Evolutionary conservation across 2,329 filamentous ascomycete genomes (phyloP).

Genomic region (Tolypocladium endophyticum): DNA sequence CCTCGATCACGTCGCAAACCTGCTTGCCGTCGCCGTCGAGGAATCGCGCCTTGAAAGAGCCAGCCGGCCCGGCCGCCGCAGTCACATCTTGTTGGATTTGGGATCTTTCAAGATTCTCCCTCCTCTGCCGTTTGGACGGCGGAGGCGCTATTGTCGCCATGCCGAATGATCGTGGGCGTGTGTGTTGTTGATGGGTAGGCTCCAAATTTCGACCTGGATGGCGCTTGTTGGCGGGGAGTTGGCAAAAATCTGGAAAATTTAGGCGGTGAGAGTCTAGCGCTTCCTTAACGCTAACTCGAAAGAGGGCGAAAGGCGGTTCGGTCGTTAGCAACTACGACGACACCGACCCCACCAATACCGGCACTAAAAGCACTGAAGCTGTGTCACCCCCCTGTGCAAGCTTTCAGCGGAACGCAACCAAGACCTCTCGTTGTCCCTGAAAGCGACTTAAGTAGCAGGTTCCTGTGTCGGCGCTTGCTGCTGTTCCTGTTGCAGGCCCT

Average conservation of each 20-base stretch:
- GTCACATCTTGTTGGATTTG: slow-evolving; percentile 66
- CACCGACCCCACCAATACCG: background rate
- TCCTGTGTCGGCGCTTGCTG: background rate
- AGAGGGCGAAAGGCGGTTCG: too few relatives aligned
- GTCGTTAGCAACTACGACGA: background rate
- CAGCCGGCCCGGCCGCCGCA: slow-evolving; percentile 55
- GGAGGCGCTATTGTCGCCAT: slow-evolving; percentile 82
- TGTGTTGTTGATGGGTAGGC: background rate
- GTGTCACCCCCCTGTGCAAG: background rate
- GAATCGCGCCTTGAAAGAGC: slow-evolving; percentile 79
- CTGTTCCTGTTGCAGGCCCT: background rate
- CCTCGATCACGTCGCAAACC: slow-evolving; percentile 57
- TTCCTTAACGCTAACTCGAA: background rate
- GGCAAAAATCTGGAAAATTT: slow-evolving; percentile 15
- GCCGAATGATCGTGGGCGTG: background rate
- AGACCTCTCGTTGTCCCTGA: background rate
- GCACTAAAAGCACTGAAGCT: background rate
- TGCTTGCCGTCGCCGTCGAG: slow-evolving; percentile 69
- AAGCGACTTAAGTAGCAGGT: background rate
- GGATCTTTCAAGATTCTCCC: slow-evolving; percentile 60
- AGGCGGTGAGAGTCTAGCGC: slow-evolving; percentile 14
- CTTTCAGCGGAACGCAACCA: background rate
- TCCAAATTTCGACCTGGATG: background rate
- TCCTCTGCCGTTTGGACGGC: slow-evolving; percentile 77
- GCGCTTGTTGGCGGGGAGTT: background rate